These are phyloP conservation scores for Rhododendron griersonianum DNA, from an alignment of 148 eudicot species.

Conservation along the genomic window DNA sequence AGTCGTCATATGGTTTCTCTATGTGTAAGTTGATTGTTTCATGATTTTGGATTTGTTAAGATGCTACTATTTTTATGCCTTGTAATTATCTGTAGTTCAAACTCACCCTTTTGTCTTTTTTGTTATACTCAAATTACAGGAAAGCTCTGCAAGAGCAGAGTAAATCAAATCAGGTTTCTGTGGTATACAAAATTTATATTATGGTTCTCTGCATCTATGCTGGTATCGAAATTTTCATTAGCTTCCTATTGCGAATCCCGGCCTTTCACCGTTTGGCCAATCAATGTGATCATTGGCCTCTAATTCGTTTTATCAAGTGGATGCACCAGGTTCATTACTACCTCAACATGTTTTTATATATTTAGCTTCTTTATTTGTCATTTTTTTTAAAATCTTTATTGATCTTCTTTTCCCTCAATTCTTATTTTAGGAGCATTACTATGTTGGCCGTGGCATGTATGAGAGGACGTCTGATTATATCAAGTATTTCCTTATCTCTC, in stretches of 20 bases:
- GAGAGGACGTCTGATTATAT: conserved; percentile 76
- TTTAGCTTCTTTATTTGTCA: not conserved
- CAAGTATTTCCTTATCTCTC: conserved; percentile 43
- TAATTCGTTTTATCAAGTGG: conserved; percentile 74
- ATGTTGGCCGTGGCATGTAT: conserved; percentile 99
- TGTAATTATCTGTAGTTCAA: not conserved
- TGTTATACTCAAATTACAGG: conserved; percentile 39
- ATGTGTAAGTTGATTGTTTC: conserved; percentile 55
- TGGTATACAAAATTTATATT: conserved; percentile 58
- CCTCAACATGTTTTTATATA: conserved; percentile 4
- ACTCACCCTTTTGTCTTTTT: not conserved
- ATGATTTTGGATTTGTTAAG: not conserved
- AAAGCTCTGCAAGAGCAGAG: conserved; percentile 55
- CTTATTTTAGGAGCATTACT: conserved; percentile 69
- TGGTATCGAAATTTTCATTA: conserved; percentile 60
- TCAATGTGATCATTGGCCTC: conserved; percentile 67
- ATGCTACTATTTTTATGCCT: not conserved
- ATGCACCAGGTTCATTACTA: conserved; percentile 78
- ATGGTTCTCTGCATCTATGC: conserved; percentile 72
- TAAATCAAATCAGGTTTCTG: conserved; percentile 20
- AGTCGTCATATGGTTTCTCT: conserved; percentile 70
- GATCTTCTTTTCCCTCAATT: conserved; percentile 12
- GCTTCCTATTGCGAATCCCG: conserved; percentile 82
- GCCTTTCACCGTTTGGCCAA: conserved; percentile 69
- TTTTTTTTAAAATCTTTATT: not conserved